Evolutionary conservation across 768 basidiomycete species (phyloP), one percentile per base, ranked within the genome.

Genomic region (Guyanaporus albipodus): DNA sequence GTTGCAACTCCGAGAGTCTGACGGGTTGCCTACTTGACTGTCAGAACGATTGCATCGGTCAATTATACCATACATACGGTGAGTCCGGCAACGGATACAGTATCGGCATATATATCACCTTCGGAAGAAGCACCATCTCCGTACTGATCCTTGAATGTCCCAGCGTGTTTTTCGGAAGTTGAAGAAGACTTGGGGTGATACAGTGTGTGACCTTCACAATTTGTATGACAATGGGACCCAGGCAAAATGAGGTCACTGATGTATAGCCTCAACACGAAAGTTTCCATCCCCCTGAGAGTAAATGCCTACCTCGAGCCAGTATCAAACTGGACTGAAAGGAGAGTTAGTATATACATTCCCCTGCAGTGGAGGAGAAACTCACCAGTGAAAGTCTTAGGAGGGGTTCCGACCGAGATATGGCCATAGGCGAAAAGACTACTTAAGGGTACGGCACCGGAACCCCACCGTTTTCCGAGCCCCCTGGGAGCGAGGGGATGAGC

Each of bases 101-200:
- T 50, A 46, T 78, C 76, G 8, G 43, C 63, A 52, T 68, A 78
- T 37, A 66, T 59, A 15, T 58, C 46, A 15, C 73, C 75, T 0
- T 33, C 27, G 12, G 69, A 67, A 0, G 48, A 32, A 14, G 43
- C 17, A 2, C 72, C 70, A 44, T 71, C 71, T 12, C 69, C 71
- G 48, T 68, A 77, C 5, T 17, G 0, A 35, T 75, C 56, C 2
- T 23, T 33, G 50, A 72, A 69, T 1, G 47, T 32, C 27, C 59
- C 34, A 4, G 40, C 31, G 19, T 54, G 15, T 41, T 59, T 52
- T 0, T 42, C 23, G 1, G 71, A 48, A 6, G 69, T 66, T 1
- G 60, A 58, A 26, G 60, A 64, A 7, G 22, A 7, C 9, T 23
- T 31, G 3, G 61, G 49, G 26, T 62, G 42, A 38, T 58, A 70